Evolutionary conservation across 805 yeast genomes (phyloP).

Genomic region (Cyberlindnera euphorbiiphila): DNA sequence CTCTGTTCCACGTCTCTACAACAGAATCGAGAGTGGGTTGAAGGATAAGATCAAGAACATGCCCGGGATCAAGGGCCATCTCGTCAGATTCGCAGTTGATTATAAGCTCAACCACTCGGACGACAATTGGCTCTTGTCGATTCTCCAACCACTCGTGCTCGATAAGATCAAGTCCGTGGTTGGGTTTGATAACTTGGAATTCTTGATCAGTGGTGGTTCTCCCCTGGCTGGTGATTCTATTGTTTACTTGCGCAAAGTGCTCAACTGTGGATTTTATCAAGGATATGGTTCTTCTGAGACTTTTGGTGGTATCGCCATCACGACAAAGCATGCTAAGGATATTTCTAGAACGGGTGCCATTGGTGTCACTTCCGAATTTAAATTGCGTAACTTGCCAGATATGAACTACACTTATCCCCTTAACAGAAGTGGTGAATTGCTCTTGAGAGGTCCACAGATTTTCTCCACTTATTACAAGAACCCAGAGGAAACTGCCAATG

Average conservation of each 20-base stretch:
- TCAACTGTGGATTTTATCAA: constrained; percentile 52
- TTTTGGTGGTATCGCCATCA: constrained; percentile 53
- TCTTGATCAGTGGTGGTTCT: constrained; percentile 57
- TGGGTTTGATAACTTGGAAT: constrained; percentile 44
- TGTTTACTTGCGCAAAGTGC: constrained; percentile 55
- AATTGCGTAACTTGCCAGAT: constrained; percentile 60
- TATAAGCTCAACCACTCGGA: constrained; percentile 39
- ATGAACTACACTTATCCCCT: constrained; percentile 47
- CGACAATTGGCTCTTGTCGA: constrained; percentile 30
- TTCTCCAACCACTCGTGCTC: constrained; percentile 37
- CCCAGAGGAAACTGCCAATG: constrained; percentile 48
- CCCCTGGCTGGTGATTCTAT: constrained; percentile 64
- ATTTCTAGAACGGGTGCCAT: constrained; percentile 52
- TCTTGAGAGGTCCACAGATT: constrained; percentile 62
- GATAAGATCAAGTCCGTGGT: constrained; percentile 42
- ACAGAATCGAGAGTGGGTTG: constrained; percentile 57
- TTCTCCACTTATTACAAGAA: constrained; percentile 54
- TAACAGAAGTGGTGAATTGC: constrained; percentile 55
- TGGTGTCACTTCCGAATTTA: constrained; percentile 50
- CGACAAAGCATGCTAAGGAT: constrained; percentile 50
- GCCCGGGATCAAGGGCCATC: constrained; percentile 41
- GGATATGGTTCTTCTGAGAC: constrained; percentile 79
- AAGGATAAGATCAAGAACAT: constrained; percentile 43
- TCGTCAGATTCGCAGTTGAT: constrained; percentile 38
- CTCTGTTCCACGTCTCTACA: constrained; percentile 62